A percentile compares a stretch with the other conserved stretches of the same genome.
Conservation (phyloP, 2,329 filamentous ascomycete genomes). For the Pezicula carpinea region DNA sequence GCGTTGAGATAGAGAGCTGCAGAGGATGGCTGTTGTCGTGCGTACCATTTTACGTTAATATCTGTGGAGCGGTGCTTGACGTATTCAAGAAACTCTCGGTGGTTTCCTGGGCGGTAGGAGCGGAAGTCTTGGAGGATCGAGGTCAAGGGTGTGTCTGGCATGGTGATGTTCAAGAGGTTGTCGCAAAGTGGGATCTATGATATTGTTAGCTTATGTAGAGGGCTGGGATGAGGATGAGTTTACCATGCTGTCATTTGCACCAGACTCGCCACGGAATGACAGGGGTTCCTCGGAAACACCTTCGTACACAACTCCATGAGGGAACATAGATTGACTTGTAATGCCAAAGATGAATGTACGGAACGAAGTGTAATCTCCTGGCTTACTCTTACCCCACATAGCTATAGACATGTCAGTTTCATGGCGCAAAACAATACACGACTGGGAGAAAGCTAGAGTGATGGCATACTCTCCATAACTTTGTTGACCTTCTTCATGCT, state of each 20-base stretch:
- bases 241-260: constrained; percentile 89
- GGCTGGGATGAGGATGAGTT: constrained; percentile 6
- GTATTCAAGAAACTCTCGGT: constrained; percentile 76
- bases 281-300: constrained; percentile 72
- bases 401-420: constrained; percentile 35
- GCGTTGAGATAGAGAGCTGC: constrained; percentile 59
- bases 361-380: constrained; percentile 80
- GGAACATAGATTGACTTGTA: constrained; percentile 90
- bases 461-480: constrained; percentile 66
- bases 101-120: constrained; percentile 82
- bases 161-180: constrained; percentile 77
- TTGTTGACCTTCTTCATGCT: constrained; percentile 67
- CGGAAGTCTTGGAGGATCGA: constrained; percentile 86
- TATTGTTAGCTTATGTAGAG: not conserved
- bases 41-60: constrained; percentile 54
- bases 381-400: constrained; percentile 90
- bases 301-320: constrained; percentile 84
- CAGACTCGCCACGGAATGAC: constrained; percentile 85
- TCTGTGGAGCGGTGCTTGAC: constrained; percentile 50
- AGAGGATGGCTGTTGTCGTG: constrained; percentile 48
- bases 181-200: constrained; percentile 74
- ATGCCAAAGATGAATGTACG: constrained; percentile 97
- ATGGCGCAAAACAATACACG: constrained; percentile 13
- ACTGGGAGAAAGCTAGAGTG: not conserved
- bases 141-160: constrained; percentile 86